Base-by-base conservation (phyloP, 345 rosid species). In the Alliaria petiolata region DNA sequence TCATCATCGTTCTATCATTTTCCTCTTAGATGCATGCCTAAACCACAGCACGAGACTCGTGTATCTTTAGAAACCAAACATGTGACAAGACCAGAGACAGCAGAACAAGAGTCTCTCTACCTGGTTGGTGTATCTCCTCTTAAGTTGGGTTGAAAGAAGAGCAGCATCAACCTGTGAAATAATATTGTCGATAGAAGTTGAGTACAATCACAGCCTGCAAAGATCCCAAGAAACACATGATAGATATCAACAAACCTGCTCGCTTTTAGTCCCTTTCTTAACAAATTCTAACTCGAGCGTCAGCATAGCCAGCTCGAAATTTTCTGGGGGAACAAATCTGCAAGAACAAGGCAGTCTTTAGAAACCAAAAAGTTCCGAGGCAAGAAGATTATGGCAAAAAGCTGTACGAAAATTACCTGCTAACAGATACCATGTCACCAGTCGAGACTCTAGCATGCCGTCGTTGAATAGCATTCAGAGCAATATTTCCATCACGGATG, bases 201-300 rank as follows among this genome's bases (percentile, higher is more conserved):
- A 63, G 8, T 64, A 50, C 12, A 39, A 57, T 14, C 42, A 49
- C 26, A 70, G 14, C 39, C 47, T 39, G 47, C n/a, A 57, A 49
- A 34, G 28, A 64, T 51, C 26, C 3, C 34, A 49, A 35, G 67
- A 63, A 70, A 64, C 40, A 42, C 7, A 31, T 22, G 25, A 64
- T 4, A 20, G 45, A 70, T 31, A 74, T 64, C 66, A 59, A 20
- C 51, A 76, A 35, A 85, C 99, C 86, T 88, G 92, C 79, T 95
- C 99, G 78, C 34, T 92, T 82, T 83, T 92, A 36, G 91, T 84
- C 35, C 97, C 98, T 76, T 83, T 92, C 77, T 95, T 95, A 14
- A 92, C 96, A 74, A 95, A 95, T 70, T 95, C 98, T 76, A 95
- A 68, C 74, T 95, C 99, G 8, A 87, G 82, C 28, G 89, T 84